Evolutionary conservation across 805 yeast species (phyloP).

Genomic region (Kodamaea neixiangensis): DNA sequence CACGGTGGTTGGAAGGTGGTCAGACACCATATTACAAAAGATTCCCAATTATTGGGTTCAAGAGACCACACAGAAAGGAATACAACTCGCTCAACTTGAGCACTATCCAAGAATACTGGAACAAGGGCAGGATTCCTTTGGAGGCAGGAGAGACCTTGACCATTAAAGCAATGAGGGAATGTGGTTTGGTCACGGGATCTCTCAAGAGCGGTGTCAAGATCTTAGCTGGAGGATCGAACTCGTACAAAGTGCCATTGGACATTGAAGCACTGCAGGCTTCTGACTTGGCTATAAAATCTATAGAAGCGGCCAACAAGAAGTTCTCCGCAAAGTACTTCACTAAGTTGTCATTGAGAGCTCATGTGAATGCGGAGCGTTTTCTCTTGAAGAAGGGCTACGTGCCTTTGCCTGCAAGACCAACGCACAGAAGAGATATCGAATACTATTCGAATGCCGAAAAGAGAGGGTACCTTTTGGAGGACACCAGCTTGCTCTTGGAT

Average conservation of each 20-base stretch:
- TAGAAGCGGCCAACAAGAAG: constrained; percentile 72
- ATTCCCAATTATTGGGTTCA: constrained; percentile 88
- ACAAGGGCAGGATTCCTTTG: constrained; percentile 62
- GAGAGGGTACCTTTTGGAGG: constrained; percentile 69
- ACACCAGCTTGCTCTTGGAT: constrained; percentile 41
- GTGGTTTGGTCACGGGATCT: constrained; percentile 72
- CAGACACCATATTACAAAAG: constrained; percentile 88
- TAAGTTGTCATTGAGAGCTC: constrained; percentile 67
- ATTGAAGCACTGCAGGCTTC: constrained; percentile 87
- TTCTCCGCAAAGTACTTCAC: constrained; percentile 73
- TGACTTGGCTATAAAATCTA: constrained; percentile 64
- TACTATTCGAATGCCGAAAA: constrained; percentile 70
- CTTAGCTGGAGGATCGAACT: constrained; percentile 61
- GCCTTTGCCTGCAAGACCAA: constrained; percentile 86
- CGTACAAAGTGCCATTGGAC: constrained; percentile 59
- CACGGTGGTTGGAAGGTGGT: constrained; percentile 97
- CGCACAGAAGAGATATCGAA: constrained; percentile 73
- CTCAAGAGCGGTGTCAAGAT: constrained; percentile 80
- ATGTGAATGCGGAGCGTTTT: constrained; percentile 72
- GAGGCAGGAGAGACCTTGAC: constrained; percentile 64
- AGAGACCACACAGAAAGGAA: constrained; percentile 57
- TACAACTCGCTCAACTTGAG: constrained; percentile 64
- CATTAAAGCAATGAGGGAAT: constrained; percentile 73
- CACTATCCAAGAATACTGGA: constrained; percentile 69
- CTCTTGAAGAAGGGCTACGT: constrained; percentile 70